Percentiles rank a stretch among this genome's conserved stretches.
phyloP scores from a whole-genome alignment of 768 basidiomycete genomes.

The Termitomyces eurrhizus region DNA sequence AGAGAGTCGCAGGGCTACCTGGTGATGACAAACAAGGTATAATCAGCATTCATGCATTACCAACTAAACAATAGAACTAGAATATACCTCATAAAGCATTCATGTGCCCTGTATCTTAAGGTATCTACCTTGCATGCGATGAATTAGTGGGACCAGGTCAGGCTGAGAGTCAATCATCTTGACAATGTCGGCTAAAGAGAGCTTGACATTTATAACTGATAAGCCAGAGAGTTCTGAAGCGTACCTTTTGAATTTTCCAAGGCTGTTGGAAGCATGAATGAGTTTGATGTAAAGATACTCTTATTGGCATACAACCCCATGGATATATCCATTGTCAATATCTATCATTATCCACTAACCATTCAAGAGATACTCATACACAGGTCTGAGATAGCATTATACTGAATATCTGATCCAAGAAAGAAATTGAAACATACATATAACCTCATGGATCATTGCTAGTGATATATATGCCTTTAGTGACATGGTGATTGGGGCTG shows the following conservation, averaged over 20 bases:
- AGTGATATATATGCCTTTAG: conserved; percentile 84
- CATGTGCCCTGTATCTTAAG: conserved; percentile 92
- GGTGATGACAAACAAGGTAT: conserved; percentile 7
- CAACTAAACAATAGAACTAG: neutral
- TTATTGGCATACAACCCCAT: conserved; percentile 26
- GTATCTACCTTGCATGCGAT: conserved; percentile 82
- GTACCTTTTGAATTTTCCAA: conserved; percentile 84
- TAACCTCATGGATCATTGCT: conserved; percentile 87
- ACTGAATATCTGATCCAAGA: neutral
- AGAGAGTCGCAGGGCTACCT: conserved; percentile 78
- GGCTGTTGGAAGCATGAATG: conserved; percentile 36
- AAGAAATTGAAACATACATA: conserved; percentile 49
- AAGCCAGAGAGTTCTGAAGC: conserved; percentile 4
- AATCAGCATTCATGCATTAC: neutral
- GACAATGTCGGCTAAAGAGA: conserved; percentile 74
- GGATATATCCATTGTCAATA: conserved; percentile 86
- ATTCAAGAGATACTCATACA: conserved; percentile 87
- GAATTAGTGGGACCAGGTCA: conserved; percentile 76
- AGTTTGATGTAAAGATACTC: conserved; percentile 8
- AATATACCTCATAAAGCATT: conserved; percentile 84
- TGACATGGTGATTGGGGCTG: conserved; percentile 75
- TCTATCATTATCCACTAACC: conserved; percentile 97
- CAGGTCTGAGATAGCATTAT: conserved; percentile 45
- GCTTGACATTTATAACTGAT: conserved; percentile 12
- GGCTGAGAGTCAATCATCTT: conserved; percentile 92